A percentile compares a stretch with the other conserved stretches of the same genome.
Evolutionary conservation across 225 moss, liverwort and hornwort species (phyloP).

Genomic region (Straminergon stramineum): DNA sequence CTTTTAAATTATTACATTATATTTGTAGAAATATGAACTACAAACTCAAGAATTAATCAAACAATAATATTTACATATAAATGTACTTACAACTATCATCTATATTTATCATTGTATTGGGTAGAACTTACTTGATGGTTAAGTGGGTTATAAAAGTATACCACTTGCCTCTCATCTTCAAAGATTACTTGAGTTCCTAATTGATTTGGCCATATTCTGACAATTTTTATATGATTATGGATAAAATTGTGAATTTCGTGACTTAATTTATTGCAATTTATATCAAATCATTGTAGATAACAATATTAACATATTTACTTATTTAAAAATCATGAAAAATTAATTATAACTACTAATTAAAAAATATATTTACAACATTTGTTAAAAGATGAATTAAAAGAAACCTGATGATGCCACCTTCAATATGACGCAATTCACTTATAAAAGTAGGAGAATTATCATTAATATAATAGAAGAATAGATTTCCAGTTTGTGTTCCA

Average conservation of each 20-base stretch:
- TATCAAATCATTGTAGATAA: not conserved
- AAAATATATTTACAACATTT: not conserved
- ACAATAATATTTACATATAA: not conserved
- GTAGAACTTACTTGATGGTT: slow-evolving; percentile 7
- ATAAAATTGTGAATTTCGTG: not conserved
- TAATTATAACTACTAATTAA: not conserved
- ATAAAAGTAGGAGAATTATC: slow-evolving; percentile 21
- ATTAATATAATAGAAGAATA: slow-evolving; percentile 5
- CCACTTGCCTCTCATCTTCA: slow-evolving; percentile 20
- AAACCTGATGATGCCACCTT: slow-evolving; percentile 28
- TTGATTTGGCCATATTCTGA: slow-evolving; percentile 38
- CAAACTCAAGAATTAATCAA: not conserved
- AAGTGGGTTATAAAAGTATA: slow-evolving; percentile 20
- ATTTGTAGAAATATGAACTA: not conserved
- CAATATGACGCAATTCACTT: not conserved
- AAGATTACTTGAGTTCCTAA: slow-evolving; percentile 23
- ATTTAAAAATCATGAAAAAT: not conserved
- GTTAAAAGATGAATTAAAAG: too few relatives aligned
- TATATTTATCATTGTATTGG: not conserved
- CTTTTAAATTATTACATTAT: not conserved
- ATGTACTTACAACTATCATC: not conserved
- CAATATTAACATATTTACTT: too few relatives aligned
- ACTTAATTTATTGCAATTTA: not conserved
- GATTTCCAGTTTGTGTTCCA: slow-evolving; percentile 21
- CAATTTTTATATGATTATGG: not conserved